Evolutionary conservation across 768 basidiomycete species (phyloP), one percentile per base, ranked within the genome.

Genomic region (Phlebiopsis flavidoalba): DNA sequence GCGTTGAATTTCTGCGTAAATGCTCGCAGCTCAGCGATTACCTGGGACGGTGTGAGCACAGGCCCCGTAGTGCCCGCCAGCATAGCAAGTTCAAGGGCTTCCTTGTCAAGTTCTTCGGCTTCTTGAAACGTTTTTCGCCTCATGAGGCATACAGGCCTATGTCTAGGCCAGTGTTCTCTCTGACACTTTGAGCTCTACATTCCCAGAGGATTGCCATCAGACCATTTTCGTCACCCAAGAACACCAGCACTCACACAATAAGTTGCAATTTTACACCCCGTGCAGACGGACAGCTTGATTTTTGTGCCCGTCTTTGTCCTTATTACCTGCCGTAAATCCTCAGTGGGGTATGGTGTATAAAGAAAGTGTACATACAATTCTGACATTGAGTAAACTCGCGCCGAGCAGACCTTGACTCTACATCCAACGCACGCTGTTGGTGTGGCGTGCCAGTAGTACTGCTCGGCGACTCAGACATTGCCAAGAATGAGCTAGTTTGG

Each of bases 361-460:
- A 2, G 8, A 52, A 2, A 19, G 31, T 1, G 21, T 26, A 64
- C 55, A 2, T 45, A 64, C 63, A 64, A 15, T 64, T 60, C 53
- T 64, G 63, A 45, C 63, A 64, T 51, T 64, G 63, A 12, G 60
- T 47, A 43, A 64, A 64, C 46, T 64, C 60, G 3, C 63, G 60
- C 21, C 63, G 49, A 7, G 63, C 60, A 31, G 55, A 31, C 37
- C 47, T 21, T 26, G 63, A 64, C 15, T 64, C 63, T 21, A 64
- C 60, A 19, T 53, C 48, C 8, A 64, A 46, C n/a, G 51, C 51
- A n/a, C 43, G 50, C 40, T 43, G 40, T 43, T 43, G 40, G 40
- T 43, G 40, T 12, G 26, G 26, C 26, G 40, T 17, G 40, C 3
- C 40, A 8, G 11, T 43, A 3, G 40, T 17, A 43, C 10, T 17